Base-by-base conservation (phyloP, 225 moss, liverwort and hornwort species). In the Physcomitrellopsis africana region DNA sequence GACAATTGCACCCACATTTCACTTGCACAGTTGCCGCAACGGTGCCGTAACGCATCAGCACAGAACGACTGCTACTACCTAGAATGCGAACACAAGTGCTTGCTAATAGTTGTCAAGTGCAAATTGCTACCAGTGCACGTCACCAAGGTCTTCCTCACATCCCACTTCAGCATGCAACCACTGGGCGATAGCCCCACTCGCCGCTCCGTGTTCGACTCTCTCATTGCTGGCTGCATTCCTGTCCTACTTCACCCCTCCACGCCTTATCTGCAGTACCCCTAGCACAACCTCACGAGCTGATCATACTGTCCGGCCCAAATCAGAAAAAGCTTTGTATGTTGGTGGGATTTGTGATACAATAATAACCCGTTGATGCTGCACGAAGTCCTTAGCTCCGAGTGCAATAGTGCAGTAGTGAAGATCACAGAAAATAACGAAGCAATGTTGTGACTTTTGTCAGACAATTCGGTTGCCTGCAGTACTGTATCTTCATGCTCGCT, bases 161-260 rank as follows among this genome's bases (percentile, higher is more conserved):
- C 97, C 0, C 90, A 99, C 29, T 99, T 92, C 77, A 95, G 97
- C 12, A 81, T 99, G 93, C 97, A 99, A 73, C 97, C 97, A 0
- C 89, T 87, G 0, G 97, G 97, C 0, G 97, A 99, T 72, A 95
- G 93, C 24, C 91, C 94, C 0, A 99, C 93, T 0, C 83, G 97
- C 3, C 72, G 95, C 2, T 93, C 94, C 0, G 89, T 95, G 11
- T 99, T 99, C 22, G 94, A 99, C 63, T 94, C 94, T 0, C 86
- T 99, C 0, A 75, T 99, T 2, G 97, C 94, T 0, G 97, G 97
- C 0, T 99, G 97, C 68, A 99, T 99, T 43, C 97, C 97, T 0
- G 93, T 99, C 0, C 24, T 99, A 10, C 95, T 99, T 61, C 91
- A 95, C 29, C 97, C 97, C 6, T 92, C 87, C 62, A 93, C 97